Evolutionary conservation across 1,139 yeast genomes (phyloP).

Genomic region (Spathaspora sp.): DNA sequence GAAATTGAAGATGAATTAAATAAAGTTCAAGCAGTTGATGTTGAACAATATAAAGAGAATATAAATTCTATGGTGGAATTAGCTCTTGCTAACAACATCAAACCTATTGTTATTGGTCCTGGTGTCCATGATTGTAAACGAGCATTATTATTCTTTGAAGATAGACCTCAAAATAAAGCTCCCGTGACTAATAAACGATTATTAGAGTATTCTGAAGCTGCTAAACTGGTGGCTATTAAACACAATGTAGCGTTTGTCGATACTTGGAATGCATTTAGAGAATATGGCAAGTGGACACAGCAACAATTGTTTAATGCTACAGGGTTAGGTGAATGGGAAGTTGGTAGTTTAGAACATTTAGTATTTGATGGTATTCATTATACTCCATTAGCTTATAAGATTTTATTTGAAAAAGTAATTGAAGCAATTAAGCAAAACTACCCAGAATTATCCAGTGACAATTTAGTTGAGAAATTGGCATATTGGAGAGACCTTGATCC

Average conservation of each 20-base stretch:
- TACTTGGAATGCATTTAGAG: constrained; percentile 46
- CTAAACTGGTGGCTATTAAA: constrained; percentile 44
- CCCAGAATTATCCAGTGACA: constrained; percentile 48
- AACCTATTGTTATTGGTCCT: constrained; percentile 61
- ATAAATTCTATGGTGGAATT: constrained; percentile 38
- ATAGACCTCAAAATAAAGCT: constrained; percentile 12
- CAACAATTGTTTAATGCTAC: constrained; percentile 15
- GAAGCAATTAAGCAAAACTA: constrained; percentile 36
- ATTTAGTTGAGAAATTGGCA: constrained; percentile 32
- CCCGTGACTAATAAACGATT: constrained; percentile 28
- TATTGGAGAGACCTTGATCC: constrained; percentile 33
- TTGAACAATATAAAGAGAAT: constrained; percentile 50
- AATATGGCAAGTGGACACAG: constrained; percentile 18
- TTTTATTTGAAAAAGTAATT: constrained; percentile 47
- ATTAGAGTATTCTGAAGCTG: constrained; percentile 49
- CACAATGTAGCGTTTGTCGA: constrained; percentile 52
- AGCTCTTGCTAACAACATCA: constrained; percentile 41
- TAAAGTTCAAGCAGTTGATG: constrained; percentile 52
- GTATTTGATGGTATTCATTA: constrained; percentile 68
- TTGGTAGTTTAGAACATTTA: constrained; percentile 18
- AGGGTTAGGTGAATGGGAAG: constrained; percentile 7
- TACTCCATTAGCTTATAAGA: constrained; percentile 55
- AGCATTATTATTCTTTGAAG: constrained; percentile 7
- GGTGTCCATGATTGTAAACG: constrained; percentile 48
- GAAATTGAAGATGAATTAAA: constrained; percentile 52